phyloP scores from a whole-genome alignment of 768 basidiomycete species.

The Fomitopsis serialis region DNA sequence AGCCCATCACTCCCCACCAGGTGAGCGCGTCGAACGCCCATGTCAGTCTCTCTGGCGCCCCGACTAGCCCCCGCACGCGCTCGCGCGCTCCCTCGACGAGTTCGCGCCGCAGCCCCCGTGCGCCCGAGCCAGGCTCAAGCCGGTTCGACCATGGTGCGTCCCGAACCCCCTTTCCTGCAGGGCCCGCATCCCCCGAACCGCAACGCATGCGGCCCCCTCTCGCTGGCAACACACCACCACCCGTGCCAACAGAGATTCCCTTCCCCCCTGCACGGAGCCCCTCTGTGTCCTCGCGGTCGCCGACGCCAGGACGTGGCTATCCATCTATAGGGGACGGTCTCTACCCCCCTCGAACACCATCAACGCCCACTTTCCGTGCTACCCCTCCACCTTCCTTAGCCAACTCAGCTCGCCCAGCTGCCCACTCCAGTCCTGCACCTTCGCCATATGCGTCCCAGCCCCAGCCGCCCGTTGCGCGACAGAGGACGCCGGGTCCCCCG shows the following conservation, averaged over 20 bases:
- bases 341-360: constrained; percentile 2
- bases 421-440: constrained; percentile 10
- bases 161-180: constrained; percentile 14
- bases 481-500: neutral
- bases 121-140: constrained; percentile 10
- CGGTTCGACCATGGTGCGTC: constrained; percentile 4
- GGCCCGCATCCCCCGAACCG: constrained; percentile 10
- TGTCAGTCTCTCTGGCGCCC: neutral
- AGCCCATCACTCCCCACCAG: constrained; percentile 10
- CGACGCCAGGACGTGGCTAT: constrained; percentile 9
- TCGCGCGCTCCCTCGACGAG: constrained; percentile 19
- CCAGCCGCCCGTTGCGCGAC: neutral
- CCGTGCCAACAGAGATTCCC: constrained; percentile 6
- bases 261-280: constrained; percentile 11
- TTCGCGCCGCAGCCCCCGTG: constrained; percentile 10
- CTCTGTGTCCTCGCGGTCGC: constrained; percentile 10
- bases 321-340: neutral
- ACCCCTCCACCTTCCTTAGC: constrained; percentile 4
- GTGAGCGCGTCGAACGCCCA: constrained; percentile 10
- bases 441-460: neutral
- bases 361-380: constrained; percentile 3
- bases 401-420: constrained; percentile 7
- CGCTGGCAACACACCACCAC: constrained; percentile 2
- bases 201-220: constrained; percentile 4
- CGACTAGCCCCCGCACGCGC: constrained; percentile 6